Percentiles rank a stretch among this genome's conserved stretches.
Evolutionary conservation across 257 asterid genomes (phyloP).

Genomic region (Solanum lycopersicoides): DNA sequence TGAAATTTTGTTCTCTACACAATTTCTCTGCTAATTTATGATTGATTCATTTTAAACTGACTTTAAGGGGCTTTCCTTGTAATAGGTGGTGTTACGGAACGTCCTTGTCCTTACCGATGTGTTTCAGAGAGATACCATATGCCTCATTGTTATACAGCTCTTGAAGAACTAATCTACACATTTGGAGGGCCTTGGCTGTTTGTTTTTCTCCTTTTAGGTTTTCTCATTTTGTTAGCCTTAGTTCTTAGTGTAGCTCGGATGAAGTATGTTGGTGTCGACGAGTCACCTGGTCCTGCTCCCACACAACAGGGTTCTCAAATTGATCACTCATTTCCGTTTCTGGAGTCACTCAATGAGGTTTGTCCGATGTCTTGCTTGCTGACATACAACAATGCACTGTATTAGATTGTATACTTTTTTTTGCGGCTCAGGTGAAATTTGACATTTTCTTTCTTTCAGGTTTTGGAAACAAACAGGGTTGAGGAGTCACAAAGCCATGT

Average conservation of each 20-base stretch:
- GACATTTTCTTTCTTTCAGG: conserved; percentile 40
- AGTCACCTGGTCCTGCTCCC: conserved; percentile 86
- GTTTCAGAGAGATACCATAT: conserved; percentile 85
- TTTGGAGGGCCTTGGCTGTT: conserved; percentile 99
- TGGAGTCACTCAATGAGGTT: conserved; percentile 97
- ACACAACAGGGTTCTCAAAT: conserved; percentile 92
- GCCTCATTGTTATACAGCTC: conserved; percentile 97
- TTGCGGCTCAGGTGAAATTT: neutral
- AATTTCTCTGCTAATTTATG: neutral
- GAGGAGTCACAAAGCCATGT: conserved; percentile 98
- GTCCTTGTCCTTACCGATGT: conserved; percentile 94
- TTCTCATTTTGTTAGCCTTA: conserved; percentile 75
- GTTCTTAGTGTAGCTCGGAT: conserved; percentile 98
- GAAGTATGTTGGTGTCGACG: conserved; percentile 96
- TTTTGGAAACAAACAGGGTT: conserved; percentile 92
- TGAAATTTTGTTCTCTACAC: neutral
- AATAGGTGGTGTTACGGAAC: conserved; percentile 84
- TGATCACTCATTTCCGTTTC: conserved; percentile 95
- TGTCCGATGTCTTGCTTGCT: conserved; percentile 1
- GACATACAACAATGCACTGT: neutral
- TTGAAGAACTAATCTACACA: conserved; percentile 88
- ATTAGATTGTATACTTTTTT: neutral
- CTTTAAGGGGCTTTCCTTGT: conserved; percentile 7
- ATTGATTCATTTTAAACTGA: neutral
- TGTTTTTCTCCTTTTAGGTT: conserved; percentile 84